Conservation (phyloP, 345 rosid species). For the Brassica carinata region DNA sequence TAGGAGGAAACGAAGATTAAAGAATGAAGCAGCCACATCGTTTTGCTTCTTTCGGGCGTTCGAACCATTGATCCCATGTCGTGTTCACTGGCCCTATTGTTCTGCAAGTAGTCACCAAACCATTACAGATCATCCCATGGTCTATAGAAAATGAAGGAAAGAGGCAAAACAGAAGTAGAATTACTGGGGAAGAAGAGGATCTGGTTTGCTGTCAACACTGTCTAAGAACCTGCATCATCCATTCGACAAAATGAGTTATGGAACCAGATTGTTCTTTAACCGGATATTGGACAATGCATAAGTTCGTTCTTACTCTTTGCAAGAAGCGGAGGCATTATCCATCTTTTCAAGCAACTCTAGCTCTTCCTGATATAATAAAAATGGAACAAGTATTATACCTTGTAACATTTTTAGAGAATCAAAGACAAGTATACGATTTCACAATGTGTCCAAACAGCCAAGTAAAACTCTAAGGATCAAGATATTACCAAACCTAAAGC, state of each 20-base stretch:
- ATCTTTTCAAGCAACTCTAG: conserved; percentile 72
- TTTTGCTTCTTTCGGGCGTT: conserved; percentile 61
- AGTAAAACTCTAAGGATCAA: too few species aligned
- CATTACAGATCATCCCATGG: conserved; percentile 8
- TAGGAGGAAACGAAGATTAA: conserved; percentile 31
- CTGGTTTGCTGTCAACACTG: conserved; percentile 61
- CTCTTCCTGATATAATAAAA: conserved; percentile 60
- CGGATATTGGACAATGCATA: not conserved
- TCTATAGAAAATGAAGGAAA: not conserved
- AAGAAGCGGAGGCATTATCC: conserved; percentile 68
- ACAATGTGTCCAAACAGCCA: not conserved
- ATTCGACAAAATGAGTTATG: not conserved
- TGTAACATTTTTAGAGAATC: not conserved
- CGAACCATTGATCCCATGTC: conserved; percentile 92
- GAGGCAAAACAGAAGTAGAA: not conserved
- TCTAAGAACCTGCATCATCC: conserved; percentile 52
- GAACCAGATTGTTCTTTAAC: not conserved
- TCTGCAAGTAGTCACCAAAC: conserved; percentile 45
- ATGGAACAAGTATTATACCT: not conserved
- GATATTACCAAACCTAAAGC: too few species aligned
- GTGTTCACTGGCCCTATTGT: conserved; percentile 68
- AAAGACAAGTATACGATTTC: not conserved
- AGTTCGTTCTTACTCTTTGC: conserved; percentile 62
- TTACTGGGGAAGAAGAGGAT: conserved; percentile 80
- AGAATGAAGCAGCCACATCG: conserved; percentile 81